Base-by-base conservation (phyloP, 345 rosid genomes). In the Pistacia atlantica region DNA sequence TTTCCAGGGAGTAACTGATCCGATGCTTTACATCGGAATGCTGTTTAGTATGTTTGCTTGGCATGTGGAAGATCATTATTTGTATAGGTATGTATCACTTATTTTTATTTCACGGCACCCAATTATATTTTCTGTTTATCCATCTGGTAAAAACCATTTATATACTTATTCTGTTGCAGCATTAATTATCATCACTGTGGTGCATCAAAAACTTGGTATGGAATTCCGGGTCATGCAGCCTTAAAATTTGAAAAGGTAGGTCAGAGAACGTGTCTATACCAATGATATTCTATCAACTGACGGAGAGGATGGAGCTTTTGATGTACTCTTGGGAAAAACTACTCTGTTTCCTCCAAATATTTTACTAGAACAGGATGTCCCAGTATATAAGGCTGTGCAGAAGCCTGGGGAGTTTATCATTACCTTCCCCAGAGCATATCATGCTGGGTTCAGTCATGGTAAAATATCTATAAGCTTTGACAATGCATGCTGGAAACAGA, bases 11-110 rank as follows among this genome's bases (percentile, higher is more conserved):
- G 93, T 97, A 74, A 97, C 99, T 46, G 99, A 97, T 64, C 99
- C 99, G n/a, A 97, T 97, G 99, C 98, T 97, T 84, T 97, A 97
- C 88, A 91, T 97, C 28, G 99, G 99, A 81, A 97, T 97, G 99
- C 88, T 97, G 38, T 97, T 97, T 85, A 97, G 99, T 75, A 84
- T 94, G 88, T 97, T 97, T 89, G 99, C 99, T 56, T 97, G 99
- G 99, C 99, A 97, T 65, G 99, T 97, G 73, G 99, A 97, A 83
- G 99, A 94, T 82, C 99, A 97, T 83, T 97, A 92, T 82, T 82
- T 97, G 86, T 97, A 94, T 80, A 97, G 99, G 99, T 97, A 89
- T 61, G 57, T 65, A 28, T 42, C 60, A 3, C 60, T 16, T 45
- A 49, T 59, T 7, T 69, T 12, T 37, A 3, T 11, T 63, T 59